A percentile compares a stretch with the other conserved stretches of the same genome.
These are phyloP conservation scores for Cokeromyces recurvatus DNA, from an alignment of 371 early-diverging fungal species.

Conservation along the genomic window DNA sequence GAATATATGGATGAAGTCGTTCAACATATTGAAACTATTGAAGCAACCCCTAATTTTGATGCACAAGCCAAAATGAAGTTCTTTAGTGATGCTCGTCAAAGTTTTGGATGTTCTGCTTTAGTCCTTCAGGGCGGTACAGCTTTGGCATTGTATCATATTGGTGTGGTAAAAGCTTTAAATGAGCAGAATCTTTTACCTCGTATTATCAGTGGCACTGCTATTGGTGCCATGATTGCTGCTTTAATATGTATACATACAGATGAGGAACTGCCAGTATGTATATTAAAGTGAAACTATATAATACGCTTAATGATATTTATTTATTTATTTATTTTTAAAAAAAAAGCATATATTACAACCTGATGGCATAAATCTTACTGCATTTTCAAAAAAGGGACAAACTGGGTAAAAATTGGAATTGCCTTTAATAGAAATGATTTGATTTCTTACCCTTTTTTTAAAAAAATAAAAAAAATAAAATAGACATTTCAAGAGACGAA, in stretches of 20 bases:
- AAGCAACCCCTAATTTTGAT: conserved; percentile 40
- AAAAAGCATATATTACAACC: conserved; percentile 52
- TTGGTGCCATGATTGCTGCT: conserved; percentile 71
- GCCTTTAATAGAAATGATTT: too few species aligned
- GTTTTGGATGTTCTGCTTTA: conserved; percentile 68
- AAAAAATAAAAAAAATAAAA: not conserved
- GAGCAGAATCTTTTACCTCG: conserved; percentile 64
- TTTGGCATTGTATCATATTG: conserved; percentile 64
- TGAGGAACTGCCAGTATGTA: conserved; percentile 61
- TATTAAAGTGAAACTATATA: too few species aligned
- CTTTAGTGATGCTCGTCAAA: conserved; percentile 61
- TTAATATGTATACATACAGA: conserved; percentile 69
- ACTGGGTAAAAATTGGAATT: conserved; percentile 43
- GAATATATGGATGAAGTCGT: conserved; percentile 67
- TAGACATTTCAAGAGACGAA: conserved; percentile 52
- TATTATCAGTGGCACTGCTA: conserved; percentile 69
- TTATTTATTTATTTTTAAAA: not conserved
- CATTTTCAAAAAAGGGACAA: conserved; percentile 52
- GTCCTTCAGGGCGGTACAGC: conserved; percentile 70
- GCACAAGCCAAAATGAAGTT: conserved; percentile 61
- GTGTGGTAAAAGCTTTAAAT: conserved; percentile 67
- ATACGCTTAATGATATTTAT: too few species aligned
- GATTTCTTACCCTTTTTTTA: too few species aligned
- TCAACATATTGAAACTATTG: conserved; percentile 55
- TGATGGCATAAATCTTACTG: conserved; percentile 59